phyloP scores from a whole-genome alignment of 352 stramenopile genomes.

The Globisporangium splendens region DNA sequence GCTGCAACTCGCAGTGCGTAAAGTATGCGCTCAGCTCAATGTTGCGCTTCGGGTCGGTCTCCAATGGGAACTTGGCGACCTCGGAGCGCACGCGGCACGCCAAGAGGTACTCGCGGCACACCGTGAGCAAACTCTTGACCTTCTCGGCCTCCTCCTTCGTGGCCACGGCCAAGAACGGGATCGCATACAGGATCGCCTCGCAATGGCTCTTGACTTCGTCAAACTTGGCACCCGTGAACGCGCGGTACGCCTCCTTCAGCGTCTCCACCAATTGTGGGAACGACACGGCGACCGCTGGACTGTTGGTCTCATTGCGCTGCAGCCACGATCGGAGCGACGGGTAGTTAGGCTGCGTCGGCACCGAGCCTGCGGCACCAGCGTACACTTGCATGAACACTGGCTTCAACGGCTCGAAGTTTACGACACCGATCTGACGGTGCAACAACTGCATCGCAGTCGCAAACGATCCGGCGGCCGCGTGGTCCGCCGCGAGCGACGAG shows the following conservation, averaged over 20 bases:
- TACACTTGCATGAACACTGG: slow-evolving; percentile 85
- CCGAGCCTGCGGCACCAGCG: slow-evolving; percentile 67
- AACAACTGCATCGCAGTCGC: slow-evolving; percentile 97
- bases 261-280: slow-evolving; percentile 89
- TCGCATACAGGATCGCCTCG: slow-evolving; percentile 90
- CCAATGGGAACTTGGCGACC: slow-evolving; percentile 61
- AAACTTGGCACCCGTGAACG: slow-evolving; percentile 98
- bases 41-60: slow-evolving; percentile 83
- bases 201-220: slow-evolving; percentile 94
- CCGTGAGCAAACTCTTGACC: slow-evolving; percentile 94
- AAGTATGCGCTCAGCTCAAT: slow-evolving; percentile 99
- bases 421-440: slow-evolving; percentile 98
- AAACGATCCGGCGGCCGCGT: slow-evolving; percentile 95
- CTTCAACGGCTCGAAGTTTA: slow-evolving; percentile 97
- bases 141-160: slow-evolving; percentile 91
- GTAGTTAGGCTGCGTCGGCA: slow-evolving; percentile 84
- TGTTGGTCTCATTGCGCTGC: slow-evolving; percentile 81
- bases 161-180: slow-evolving; percentile 95
- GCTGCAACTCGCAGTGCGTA: slow-evolving; percentile 98
- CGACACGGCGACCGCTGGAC: slow-evolving; percentile 89
- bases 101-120: slow-evolving; percentile 97
- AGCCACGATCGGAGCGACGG: slow-evolving; percentile 75
- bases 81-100: slow-evolving; percentile 95
- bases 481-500: slow-evolving; percentile 96
- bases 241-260: slow-evolving; percentile 94